Evolutionary conservation across 148 eudicot species (phyloP), one percentile per base, ranked within the genome.

Genomic region (Cornus kousa): DNA sequence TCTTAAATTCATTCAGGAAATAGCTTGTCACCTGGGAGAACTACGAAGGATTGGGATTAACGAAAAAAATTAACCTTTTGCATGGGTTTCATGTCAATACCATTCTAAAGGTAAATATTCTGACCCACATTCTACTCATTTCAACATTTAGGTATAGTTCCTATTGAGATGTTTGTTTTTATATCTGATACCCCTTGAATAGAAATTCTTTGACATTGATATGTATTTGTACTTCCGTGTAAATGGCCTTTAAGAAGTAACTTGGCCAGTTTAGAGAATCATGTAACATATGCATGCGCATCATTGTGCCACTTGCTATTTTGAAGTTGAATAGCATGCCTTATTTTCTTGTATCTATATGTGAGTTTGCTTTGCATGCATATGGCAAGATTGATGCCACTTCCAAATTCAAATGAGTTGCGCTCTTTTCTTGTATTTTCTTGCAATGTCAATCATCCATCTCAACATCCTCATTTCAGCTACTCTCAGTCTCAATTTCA

Each of bases 11-110:
- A 80, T 88, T 68, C 80, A 85, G 78, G 89, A 90, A 87, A 85
- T 92, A 32, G 88, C 84, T 48, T 81, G 82, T 80, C 89, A 87
- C 77, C 80, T 86, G 46, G 80, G 80, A 80, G 89, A 83, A 83
- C 68, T 83, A 22, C 86, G 76, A 43, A 82, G 81, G 81, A 81
- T 81, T 82, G 87, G 85, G 79, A 76, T 75, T 70, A 85, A 80
- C 78, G 82, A 79, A 76, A 73, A 77, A 40, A 23, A 9, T 24
- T 19, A 66, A 74, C 43, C 50, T 68, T 78, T 66, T 72, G 39
- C 57, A 48, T 71, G 76, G 43, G 35, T 48, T 48, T 33, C 64
- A 65, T 33, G 24, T 22, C 68, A 43, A 10, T 71, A 64, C 72
- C 46, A 50, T 48, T 57, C 11, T 62, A 57, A 67, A 77, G 84